Conservation (phyloP, 805 yeast genomes). For the Yarrowia porcina region DNA sequence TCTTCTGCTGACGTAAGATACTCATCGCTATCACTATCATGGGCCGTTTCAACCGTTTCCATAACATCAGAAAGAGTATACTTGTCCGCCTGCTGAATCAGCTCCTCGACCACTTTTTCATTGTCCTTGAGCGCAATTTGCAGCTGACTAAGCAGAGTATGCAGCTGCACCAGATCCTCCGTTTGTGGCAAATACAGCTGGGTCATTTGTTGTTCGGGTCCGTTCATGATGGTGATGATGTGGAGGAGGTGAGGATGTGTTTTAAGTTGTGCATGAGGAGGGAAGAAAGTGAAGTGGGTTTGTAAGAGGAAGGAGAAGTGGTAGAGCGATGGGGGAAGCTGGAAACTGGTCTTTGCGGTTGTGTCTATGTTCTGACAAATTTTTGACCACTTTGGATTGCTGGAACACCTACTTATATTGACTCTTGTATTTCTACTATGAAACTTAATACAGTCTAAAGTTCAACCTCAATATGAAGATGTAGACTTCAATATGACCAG, state of each 20-base stretch:
- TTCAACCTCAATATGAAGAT: too few relatives aligned
- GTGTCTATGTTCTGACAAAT: too few relatives aligned
- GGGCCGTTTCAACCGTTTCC: not conserved
- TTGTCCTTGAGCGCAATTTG: constrained; percentile 15
- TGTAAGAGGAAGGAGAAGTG: too few relatives aligned
- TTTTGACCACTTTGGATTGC: too few relatives aligned
- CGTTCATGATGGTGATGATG: constrained; percentile 1
- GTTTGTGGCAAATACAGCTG: constrained; percentile 20
- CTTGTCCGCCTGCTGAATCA: constrained; percentile 25
- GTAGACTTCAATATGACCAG: too few relatives aligned
- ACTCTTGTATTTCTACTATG: too few relatives aligned
- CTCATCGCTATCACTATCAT: constrained; percentile 11
- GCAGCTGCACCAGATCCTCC: constrained; percentile 16
- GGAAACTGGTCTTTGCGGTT: too few relatives aligned
- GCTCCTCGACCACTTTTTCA: not conserved
- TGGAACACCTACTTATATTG: too few relatives aligned
- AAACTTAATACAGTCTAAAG: too few relatives aligned
- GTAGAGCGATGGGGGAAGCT: too few relatives aligned
- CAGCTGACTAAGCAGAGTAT: not conserved
- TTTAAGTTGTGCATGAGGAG: not conserved
- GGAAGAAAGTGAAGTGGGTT: too few relatives aligned
- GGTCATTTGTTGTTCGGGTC: constrained; percentile 7
- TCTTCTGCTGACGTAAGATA: not conserved
- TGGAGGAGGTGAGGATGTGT: not conserved
- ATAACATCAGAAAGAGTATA: not conserved